A percentile compares a stretch with the other conserved stretches of the same genome.
These are phyloP conservation scores for Trichoderma simmonsii DNA, from an alignment of 2,329 filamentous ascomycete species.

Conservation along the genomic window DNA sequence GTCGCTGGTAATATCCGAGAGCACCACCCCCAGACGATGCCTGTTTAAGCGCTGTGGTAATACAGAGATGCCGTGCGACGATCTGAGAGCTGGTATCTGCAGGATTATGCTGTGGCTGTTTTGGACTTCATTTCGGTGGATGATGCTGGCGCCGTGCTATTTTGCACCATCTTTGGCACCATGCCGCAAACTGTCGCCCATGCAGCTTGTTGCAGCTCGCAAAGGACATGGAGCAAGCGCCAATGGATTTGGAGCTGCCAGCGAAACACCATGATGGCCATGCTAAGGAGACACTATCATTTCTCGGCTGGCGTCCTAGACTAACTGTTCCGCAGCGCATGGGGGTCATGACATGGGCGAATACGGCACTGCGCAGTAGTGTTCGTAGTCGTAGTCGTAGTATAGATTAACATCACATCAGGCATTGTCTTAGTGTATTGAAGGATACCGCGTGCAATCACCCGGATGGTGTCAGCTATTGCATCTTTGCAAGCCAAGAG, in stretches of 20 bases:
- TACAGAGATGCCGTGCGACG: slow-evolving; percentile 6
- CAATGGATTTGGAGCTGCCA: slow-evolving; percentile 2
- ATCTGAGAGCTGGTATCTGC: slow-evolving; percentile 7
- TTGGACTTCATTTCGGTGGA: background rate
- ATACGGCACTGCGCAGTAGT: background rate
- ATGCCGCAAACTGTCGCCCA: slow-evolving; percentile 3
- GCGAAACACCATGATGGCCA: background rate
- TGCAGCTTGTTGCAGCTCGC: slow-evolving; percentile 1
- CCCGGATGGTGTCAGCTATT: background rate
- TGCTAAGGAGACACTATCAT: background rate
- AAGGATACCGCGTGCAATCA: background rate
- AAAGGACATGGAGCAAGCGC: background rate
- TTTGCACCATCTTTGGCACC: background rate
- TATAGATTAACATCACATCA: background rate
- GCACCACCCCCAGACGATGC: slow-evolving; percentile 4
- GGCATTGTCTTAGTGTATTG: background rate
- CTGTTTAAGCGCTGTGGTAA: background rate
- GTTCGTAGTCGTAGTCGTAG: background rate
- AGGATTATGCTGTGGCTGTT: slow-evolving; percentile 9
- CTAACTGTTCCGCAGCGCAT: background rate
- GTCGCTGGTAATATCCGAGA: slow-evolving; percentile 12
- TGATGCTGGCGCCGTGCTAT: slow-evolving; percentile 7
- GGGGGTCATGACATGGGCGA: background rate
- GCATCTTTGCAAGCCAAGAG: background rate
- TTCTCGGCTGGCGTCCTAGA: background rate